phyloP scores from a whole-genome alignment of 1,284 basidiomycete genomes.

The Ganoderma boninense region DNA sequence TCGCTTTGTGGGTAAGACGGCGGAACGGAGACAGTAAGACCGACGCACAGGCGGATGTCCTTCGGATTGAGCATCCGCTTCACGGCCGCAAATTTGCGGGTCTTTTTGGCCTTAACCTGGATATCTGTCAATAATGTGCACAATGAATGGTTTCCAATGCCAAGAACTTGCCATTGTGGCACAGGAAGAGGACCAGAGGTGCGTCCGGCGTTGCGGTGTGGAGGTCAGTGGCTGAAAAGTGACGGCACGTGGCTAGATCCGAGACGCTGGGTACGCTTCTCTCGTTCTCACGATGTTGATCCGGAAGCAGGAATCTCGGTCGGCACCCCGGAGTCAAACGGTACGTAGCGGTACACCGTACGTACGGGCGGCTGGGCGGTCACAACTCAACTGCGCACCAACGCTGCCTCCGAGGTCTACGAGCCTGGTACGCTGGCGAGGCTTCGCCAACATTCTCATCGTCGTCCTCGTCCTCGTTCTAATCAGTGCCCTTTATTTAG shows the following conservation, averaged over 20 bases:
- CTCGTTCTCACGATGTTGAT: neutral
- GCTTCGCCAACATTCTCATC: neutral
- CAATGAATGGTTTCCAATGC: neutral
- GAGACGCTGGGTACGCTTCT: neutral
- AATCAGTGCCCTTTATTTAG: neutral
- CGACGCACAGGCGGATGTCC: conserved; percentile 88
- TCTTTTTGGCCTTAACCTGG: conserved; percentile 94
- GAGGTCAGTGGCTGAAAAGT: neutral
- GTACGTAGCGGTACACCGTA: neutral
- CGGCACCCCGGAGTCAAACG: neutral
- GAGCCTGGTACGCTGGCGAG: neutral
- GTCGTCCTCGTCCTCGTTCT: neutral
- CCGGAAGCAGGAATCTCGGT: neutral
- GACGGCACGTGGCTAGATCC: neutral
- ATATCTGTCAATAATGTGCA: neutral
- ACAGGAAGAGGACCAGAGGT: neutral
- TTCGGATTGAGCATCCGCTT: conserved; percentile 97
- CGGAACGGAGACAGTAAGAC: neutral
- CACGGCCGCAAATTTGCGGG: conserved; percentile 93
- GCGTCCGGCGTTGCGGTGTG: neutral
- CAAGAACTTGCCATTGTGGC: neutral
- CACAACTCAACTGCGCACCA: neutral
- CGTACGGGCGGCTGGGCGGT: too few relatives aligned
- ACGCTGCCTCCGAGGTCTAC: neutral
- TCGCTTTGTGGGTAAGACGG: neutral